Percentiles rank a stretch among this genome's conserved stretches.
phyloP scores from a whole-genome alignment of 2,329 filamentous ascomycete species.

The Geosmithia flava region DNA sequence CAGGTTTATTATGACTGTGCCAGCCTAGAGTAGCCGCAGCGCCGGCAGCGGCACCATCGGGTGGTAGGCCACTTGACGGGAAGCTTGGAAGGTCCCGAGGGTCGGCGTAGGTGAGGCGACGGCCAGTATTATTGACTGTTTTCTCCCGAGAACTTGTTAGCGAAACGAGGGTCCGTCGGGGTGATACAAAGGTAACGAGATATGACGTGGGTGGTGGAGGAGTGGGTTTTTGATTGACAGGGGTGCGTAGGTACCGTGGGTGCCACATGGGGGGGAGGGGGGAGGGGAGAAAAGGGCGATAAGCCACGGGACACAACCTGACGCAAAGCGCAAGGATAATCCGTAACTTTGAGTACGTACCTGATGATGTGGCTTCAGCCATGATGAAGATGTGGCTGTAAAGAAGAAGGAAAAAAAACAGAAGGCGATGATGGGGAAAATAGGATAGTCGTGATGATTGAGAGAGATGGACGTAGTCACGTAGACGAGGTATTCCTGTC shows the following conservation, averaged over 20 bases:
- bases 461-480: too few relatives aligned
- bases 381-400: not conserved
- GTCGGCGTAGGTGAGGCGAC: conserved; percentile 55
- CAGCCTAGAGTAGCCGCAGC: conserved; percentile 66
- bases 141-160: not conserved
- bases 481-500: not conserved
- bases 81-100: conserved; percentile 64
- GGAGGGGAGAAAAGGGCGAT: not conserved
- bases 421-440: not conserved
- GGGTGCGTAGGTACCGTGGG: not conserved
- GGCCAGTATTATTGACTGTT: conserved; percentile 15
- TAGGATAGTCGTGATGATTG: not conserved
- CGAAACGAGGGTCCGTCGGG: not conserved
- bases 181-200: not conserved
- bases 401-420: not conserved
- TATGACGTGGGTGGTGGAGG: not conserved
- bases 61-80: conserved; percentile 50
- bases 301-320: not conserved
- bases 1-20: conserved; percentile 46
- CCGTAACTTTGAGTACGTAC: not conserved
- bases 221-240: not conserved
- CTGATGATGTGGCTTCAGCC: not conserved
- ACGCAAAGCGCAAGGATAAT: not conserved
- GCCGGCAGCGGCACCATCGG: conserved; percentile 51
- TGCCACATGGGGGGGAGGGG: not conserved